phyloP scores from a whole-genome alignment of 75 land plant genomes.

The Sequoiadendron giganteum region DNA sequence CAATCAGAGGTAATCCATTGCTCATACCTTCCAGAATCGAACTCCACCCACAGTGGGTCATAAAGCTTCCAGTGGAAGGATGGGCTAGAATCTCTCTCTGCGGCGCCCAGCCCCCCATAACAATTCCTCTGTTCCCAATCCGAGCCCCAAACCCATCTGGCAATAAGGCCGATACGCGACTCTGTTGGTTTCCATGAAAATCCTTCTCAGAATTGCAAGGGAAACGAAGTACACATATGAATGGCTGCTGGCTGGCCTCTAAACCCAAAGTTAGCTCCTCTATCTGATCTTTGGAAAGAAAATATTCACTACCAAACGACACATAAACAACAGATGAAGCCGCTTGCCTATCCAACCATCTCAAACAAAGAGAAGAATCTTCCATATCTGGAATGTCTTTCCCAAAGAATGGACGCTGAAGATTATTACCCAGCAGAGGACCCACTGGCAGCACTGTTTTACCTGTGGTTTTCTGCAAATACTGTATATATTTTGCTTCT shows the following conservation, averaged over 20 bases:
- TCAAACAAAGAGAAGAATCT: background rate
- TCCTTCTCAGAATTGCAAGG: background rate
- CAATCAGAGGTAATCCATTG: constrained; percentile 24
- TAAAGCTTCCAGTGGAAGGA: constrained; percentile 7
- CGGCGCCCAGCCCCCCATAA: constrained; percentile 13
- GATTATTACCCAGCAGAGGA: background rate
- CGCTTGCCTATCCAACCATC: constrained; percentile 18
- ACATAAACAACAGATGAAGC: constrained; percentile 20
- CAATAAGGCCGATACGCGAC: background rate
- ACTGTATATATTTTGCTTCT: background rate
- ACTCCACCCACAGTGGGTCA: constrained; percentile 22
- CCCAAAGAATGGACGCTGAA: background rate
- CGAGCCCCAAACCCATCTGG: background rate
- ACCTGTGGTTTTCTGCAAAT: background rate
- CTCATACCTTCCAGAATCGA: constrained; percentile 9
- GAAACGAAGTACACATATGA: constrained; percentile 22
- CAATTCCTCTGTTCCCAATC: constrained; percentile 13
- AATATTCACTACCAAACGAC: constrained; percentile 25
- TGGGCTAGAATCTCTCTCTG: constrained; percentile 29
- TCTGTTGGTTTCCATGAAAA: background rate
- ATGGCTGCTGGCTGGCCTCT: constrained; percentile 20
- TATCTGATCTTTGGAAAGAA: constrained; percentile 12
- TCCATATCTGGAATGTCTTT: background rate
- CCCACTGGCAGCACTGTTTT: background rate
- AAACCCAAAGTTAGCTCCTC: constrained; percentile 21